Conservation (phyloP, 2,329 filamentous ascomycete genomes). For the Herpotrichia juniperi region DNA sequence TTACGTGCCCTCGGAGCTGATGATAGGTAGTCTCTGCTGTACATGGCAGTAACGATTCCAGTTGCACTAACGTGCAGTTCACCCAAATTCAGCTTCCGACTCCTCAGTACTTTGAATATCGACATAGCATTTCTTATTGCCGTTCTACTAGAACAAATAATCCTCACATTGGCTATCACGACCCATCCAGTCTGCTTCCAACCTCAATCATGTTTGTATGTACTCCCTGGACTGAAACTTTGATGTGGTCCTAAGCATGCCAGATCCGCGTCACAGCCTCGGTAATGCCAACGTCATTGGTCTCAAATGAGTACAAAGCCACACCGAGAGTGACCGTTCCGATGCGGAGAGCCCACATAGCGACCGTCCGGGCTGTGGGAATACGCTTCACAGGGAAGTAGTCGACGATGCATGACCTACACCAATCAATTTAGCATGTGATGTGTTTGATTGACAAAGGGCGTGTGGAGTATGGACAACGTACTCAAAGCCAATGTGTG, state of each 20-base stretch:
- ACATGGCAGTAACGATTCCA: too few relatives aligned
- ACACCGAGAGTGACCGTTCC: slow-evolving; percentile 82
- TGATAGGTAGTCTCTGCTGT: too few relatives aligned
- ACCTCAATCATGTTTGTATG: not conserved
- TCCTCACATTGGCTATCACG: slow-evolving; percentile 6
- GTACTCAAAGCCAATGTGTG: slow-evolving; percentile 91
- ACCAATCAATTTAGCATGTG: slow-evolving; percentile 16
- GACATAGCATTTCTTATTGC: slow-evolving; percentile 7
- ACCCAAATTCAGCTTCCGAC: too few relatives aligned
- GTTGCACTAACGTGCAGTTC: too few relatives aligned
- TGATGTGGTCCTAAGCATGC: slow-evolving; percentile 66
- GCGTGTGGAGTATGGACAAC: slow-evolving; percentile 27
- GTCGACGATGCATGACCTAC: slow-evolving; percentile 77
- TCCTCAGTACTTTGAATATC: too few relatives aligned
- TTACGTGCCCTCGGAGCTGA: too few relatives aligned
- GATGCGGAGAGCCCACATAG: slow-evolving; percentile 78
- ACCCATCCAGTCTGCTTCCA: too few relatives aligned
- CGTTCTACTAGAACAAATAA: slow-evolving; percentile 14
- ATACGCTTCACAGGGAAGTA: slow-evolving; percentile 80
- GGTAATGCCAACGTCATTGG: slow-evolving; percentile 93
- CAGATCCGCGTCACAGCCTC: slow-evolving; percentile 89
- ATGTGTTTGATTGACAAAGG: not conserved
- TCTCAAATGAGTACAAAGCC: slow-evolving; percentile 98
- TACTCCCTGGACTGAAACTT: not conserved
- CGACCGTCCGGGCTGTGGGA: slow-evolving; percentile 69